phyloP scores from a whole-genome alignment of 768 basidiomycete species.

The Leccinum incarnatum region DNA sequence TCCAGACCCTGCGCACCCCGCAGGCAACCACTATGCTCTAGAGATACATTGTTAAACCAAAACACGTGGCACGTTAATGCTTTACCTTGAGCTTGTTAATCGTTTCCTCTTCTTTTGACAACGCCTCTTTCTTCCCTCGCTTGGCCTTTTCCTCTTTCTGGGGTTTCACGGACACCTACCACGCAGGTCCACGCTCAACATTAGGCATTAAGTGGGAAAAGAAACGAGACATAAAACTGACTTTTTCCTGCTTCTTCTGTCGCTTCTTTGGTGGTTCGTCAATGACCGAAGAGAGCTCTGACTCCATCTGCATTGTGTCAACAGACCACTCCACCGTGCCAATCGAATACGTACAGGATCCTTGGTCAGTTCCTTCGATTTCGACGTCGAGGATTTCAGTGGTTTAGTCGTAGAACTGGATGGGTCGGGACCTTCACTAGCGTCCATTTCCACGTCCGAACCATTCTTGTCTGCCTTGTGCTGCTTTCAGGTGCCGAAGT shows the following conservation, averaged over 20 bases:
- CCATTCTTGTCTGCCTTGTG: constrained; percentile 2
- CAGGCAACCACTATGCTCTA: constrained; percentile 72
- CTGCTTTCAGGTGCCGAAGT: neutral
- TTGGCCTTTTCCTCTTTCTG: constrained; percentile 26
- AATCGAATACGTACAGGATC: constrained; percentile 21
- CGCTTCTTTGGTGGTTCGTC: constrained; percentile 55
- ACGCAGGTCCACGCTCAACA: neutral
- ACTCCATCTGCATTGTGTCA: constrained; percentile 26
- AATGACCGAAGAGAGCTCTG: constrained; percentile 57
- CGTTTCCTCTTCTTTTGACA: constrained; percentile 65
- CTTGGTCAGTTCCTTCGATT: constrained; percentile 2
- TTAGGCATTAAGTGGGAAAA: neutral
- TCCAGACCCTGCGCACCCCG: constrained; percentile 76
- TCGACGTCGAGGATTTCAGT: constrained; percentile 3
- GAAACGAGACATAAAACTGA: constrained; percentile 3
- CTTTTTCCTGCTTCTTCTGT: constrained; percentile 41
- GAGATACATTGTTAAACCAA: neutral
- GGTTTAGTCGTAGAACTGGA: constrained; percentile 11
- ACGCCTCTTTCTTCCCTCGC: constrained; percentile 31
- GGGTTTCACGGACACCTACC: constrained; percentile 22
- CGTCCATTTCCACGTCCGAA: constrained; percentile 14
- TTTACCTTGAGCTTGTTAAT: constrained; percentile 73
- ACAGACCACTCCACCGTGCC: neutral
- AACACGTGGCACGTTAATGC: neutral
- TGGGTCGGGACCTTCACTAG: constrained; percentile 2